Percentiles rank a stretch among this genome's conserved stretches.
These are phyloP conservation scores for Naganishia vaughanmartiniae DNA, from an alignment of 768 basidiomycete species.

Conservation along the genomic window DNA sequence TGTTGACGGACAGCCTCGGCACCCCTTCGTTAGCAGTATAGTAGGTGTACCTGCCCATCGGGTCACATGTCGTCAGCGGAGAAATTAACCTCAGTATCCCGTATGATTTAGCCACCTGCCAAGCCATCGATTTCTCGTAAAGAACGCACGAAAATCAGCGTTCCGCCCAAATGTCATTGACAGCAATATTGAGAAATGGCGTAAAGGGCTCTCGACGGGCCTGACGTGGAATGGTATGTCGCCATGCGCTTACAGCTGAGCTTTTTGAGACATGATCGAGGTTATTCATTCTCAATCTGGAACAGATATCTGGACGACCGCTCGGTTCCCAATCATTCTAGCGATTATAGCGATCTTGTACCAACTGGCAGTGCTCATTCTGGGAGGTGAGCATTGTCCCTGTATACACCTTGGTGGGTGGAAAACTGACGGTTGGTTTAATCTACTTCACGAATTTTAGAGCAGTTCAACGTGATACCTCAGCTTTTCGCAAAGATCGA, in stretches of 20 bases:
- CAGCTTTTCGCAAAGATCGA: slow-evolving; percentile 29
- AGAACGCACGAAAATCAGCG: slow-evolving; percentile 37
- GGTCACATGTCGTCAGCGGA: background rate
- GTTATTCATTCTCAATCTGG: background rate
- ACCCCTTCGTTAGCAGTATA: slow-evolving; percentile 47
- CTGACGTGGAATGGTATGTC: slow-evolving; percentile 7
- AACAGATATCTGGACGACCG: slow-evolving; percentile 33
- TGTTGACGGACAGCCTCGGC: slow-evolving; percentile 40
- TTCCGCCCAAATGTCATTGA: slow-evolving; percentile 41
- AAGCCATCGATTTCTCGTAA: slow-evolving; percentile 42
- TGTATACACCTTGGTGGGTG: background rate
- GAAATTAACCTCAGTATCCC: too few relatives aligned
- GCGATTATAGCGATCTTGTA: slow-evolving; percentile 41
- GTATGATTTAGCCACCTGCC: slow-evolving; percentile 41
- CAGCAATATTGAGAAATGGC: slow-evolving; percentile 43
- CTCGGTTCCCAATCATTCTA: slow-evolving; percentile 35
- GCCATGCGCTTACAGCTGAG: background rate
- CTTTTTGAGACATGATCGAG: background rate
- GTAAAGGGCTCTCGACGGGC: slow-evolving; percentile 38
- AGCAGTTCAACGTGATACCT: slow-evolving; percentile 41
- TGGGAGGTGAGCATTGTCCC: slow-evolving; percentile 38
- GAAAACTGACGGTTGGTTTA: background rate
- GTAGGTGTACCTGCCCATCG: slow-evolving; percentile 31
- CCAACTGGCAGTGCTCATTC: slow-evolving; percentile 35
- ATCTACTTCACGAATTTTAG: slow-evolving; percentile 21